Evolutionary conservation across 2,329 filamentous ascomycete genomes (phyloP).

Genomic region (Pseudocercospora cruenta): DNA sequence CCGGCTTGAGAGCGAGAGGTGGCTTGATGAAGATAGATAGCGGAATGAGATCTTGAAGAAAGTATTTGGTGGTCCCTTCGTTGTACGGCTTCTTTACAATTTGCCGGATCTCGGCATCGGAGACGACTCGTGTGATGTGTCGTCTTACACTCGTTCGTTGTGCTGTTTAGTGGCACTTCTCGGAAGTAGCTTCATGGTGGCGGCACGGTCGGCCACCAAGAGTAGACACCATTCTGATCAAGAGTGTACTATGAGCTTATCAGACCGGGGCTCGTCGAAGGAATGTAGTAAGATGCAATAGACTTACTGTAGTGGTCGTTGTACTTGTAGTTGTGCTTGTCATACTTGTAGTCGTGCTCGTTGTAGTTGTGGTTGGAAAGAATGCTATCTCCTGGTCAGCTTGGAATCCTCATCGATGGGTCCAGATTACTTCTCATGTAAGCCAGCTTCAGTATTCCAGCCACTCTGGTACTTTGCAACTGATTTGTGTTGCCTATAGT

Average conservation of each 20-base stretch:
- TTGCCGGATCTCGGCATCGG: too few relatives aligned
- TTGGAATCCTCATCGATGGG: not conserved
- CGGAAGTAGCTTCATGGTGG: not conserved
- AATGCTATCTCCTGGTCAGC: not conserved
- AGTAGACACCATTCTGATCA: not conserved
- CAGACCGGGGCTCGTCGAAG: not conserved
- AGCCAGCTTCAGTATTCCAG: not conserved
- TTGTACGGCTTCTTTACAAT: too few relatives aligned
- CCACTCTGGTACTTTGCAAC: not conserved
- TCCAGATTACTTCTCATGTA: not conserved
- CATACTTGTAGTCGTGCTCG: conserved; percentile 23
- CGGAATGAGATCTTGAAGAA: too few relatives aligned
- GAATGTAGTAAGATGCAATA: not conserved
- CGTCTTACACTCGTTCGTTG: too few relatives aligned
- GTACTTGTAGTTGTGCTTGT: not conserved
- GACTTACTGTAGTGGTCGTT: not conserved
- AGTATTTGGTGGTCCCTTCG: too few relatives aligned
- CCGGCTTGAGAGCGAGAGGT: too few relatives aligned
- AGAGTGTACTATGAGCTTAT: not conserved
- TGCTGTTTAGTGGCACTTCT: too few relatives aligned
- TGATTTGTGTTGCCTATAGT: not conserved
- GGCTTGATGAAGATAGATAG: too few relatives aligned
- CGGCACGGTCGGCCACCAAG: not conserved
- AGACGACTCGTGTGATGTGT: too few relatives aligned
- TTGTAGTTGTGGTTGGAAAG: conserved; percentile 4